These are phyloP conservation scores for Sporothrix pallida DNA, from an alignment of 2,329 filamentous ascomycete species.

Conservation along the genomic window DNA sequence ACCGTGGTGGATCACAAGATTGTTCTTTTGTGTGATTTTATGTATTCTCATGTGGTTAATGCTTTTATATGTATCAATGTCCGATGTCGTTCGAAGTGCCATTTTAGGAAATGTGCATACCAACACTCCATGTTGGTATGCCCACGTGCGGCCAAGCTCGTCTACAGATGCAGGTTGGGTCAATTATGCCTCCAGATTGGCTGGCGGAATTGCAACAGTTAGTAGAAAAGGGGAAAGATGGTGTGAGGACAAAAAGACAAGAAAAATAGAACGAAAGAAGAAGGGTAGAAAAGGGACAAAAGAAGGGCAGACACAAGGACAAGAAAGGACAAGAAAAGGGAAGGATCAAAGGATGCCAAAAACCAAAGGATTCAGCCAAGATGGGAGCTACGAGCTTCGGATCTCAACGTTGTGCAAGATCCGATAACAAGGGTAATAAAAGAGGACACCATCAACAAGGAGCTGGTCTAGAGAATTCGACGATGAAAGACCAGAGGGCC, in stretches of 20 bases:
- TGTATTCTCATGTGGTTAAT: not conserved
- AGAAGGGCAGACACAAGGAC: too few species aligned
- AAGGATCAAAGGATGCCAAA: not conserved
- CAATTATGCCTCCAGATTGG: conserved; percentile 8
- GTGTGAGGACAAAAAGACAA: not conserved
- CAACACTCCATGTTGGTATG: not conserved
- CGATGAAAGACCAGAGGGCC: too few species aligned
- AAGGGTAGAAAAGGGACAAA: not conserved
- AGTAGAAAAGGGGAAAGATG: not conserved
- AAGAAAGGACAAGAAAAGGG: too few species aligned
- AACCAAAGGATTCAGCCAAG: not conserved
- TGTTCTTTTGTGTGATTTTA: not conserved
- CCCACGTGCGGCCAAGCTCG: conserved; percentile 13
- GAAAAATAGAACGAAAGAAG: not conserved
- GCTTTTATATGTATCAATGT: not conserved
- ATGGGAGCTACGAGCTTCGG: not conserved
- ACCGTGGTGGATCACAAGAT: not conserved
- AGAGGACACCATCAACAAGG: not conserved
- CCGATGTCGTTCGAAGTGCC: not conserved
- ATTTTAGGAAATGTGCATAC: not conserved
- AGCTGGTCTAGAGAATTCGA: not conserved
- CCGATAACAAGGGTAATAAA: not conserved
- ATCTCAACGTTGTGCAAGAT: not conserved
- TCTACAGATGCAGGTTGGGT: not conserved
- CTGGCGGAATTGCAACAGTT: not conserved